Conservation (phyloP, 345 rosid genomes). For the Barbarea vulgaris region DNA sequence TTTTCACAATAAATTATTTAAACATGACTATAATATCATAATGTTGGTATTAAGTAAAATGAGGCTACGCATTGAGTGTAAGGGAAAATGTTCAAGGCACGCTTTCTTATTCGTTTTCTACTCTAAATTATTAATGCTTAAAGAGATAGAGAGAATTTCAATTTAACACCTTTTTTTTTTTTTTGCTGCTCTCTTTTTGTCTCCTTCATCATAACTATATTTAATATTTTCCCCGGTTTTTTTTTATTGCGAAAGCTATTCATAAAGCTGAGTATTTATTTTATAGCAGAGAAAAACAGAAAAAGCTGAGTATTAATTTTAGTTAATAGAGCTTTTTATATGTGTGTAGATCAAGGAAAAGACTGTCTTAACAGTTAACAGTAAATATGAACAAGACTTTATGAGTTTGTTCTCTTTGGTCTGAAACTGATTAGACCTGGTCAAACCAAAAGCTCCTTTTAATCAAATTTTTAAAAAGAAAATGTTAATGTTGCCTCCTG, state of each 20-base stretch:
- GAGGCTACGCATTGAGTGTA: conserved; percentile 2
- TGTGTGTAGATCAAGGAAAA: conserved; percentile 10
- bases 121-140: conserved; percentile 1
- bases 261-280: neutral
- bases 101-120: conserved; percentile 19
- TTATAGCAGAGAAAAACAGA: neutral
- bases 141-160: conserved; percentile 10
- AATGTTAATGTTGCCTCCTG: conserved; percentile 25
- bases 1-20: neutral
- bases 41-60: neutral
- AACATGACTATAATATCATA: neutral
- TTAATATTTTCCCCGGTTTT: neutral
- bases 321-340: neutral
- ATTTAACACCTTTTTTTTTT: neutral
- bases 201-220: conserved; percentile 13
- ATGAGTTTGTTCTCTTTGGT: conserved; percentile 25
- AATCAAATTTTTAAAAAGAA: neutral
- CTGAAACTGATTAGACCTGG: conserved; percentile 37
- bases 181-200: conserved; percentile 16
- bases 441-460: conserved; percentile 39
- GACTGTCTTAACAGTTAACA: conserved; percentile 3
- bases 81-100: neutral
- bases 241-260: conserved; percentile 10
- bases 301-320: neutral
- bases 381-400: conserved; percentile 18